Base-by-base conservation (phyloP, 2,329 filamentous ascomycete genomes). In the Niveomyces coronatus region DNA sequence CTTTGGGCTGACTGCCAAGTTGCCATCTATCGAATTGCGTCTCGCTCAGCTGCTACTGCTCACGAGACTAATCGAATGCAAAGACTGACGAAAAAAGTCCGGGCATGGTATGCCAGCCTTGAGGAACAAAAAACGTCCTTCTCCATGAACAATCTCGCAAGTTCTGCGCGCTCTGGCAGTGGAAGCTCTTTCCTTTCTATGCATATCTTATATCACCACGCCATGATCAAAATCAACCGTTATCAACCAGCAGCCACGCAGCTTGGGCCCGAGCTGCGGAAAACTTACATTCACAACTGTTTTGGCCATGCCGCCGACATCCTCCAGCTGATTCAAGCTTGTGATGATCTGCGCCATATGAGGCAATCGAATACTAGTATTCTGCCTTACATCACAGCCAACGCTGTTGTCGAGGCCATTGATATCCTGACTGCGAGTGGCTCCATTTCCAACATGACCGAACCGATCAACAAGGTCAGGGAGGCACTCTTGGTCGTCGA, bases 351-450 rank as follows among this genome's bases (percentile, higher is more conserved):
- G 20, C 52, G 57, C 27, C 52, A 53, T 15, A 49, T 50, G 10
- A 50, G 55, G 3, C 50, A 55, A 23, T 48, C 53, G 5, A 37
- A 57, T n/a, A n/a, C n/a, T 35, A 56, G 48, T 35, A 67, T 72
- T 28, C 69, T 74, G 0, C 71, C 68, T n/a, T 77, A 79, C 0
- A 76, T 79, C 44, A 63, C 75, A 14, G 74, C 73, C n/a, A 74
- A 74, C 45, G 69, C 71, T 5, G 68, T 81, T 17, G 61, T 78
- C 23, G 69, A 76, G 33, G 79, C 80, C 0, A 64, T 80, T 23
- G 82, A 86, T 47, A 72, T 83, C 2, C 63, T 84, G 39, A 74
- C 74, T 10, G 72, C 79, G 1, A 73, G 70, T 5, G 75, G 79
- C 1, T 51, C 64, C 1, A 53, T 79, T 6, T 56, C 64, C 0